Conservation (phyloP, 1,284 basidiomycete species). For the Trichosporon faecale region DNA sequence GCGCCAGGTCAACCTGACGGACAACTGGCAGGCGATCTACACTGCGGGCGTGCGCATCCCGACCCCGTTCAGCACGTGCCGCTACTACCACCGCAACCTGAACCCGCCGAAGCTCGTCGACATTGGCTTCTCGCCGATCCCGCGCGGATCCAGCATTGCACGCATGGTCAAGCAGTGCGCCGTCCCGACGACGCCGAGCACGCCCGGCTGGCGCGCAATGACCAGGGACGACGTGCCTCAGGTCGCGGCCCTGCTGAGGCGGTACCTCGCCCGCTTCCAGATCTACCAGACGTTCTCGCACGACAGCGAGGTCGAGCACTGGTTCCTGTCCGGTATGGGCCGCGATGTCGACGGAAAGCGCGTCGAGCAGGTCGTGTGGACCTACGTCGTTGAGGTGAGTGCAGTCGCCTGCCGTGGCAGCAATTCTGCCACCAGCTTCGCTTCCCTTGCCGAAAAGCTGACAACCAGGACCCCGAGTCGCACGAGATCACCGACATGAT, state of each 20-base stretch:
- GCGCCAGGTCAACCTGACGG: constrained; percentile 80
- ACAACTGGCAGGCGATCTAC: constrained; percentile 96
- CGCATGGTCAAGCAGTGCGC: constrained; percentile 75
- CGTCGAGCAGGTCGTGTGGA: constrained; percentile 85
- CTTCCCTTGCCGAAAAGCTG: too few species aligned
- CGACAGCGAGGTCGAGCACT: constrained; percentile 79
- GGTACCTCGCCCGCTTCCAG: constrained; percentile 82
- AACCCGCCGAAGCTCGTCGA: constrained; percentile 92
- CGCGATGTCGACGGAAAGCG: constrained; percentile 60
- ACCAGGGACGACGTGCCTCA: constrained; percentile 69
- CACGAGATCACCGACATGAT: constrained; percentile 89
- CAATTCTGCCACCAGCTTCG: too few species aligned
- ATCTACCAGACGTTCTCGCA: constrained; percentile 70
- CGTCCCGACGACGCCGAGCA: constrained; percentile 56
- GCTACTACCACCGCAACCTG: constrained; percentile 90
- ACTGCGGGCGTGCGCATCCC: constrained; percentile 88
- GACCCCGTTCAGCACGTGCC: constrained; percentile 79
- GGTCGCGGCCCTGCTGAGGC: constrained; percentile 70
- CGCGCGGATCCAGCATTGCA: constrained; percentile 77
- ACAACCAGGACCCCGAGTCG: constrained; percentile 68
- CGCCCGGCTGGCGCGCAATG: constrained; percentile 82
- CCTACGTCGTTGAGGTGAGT: constrained; percentile 89
- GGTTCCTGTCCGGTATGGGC: constrained; percentile 82
- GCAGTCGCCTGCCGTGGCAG: too few species aligned
- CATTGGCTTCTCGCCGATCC: constrained; percentile 83